phyloP scores from a whole-genome alignment of 1,139 yeast species.

The Chernovozyma sophiae-reginae region DNA sequence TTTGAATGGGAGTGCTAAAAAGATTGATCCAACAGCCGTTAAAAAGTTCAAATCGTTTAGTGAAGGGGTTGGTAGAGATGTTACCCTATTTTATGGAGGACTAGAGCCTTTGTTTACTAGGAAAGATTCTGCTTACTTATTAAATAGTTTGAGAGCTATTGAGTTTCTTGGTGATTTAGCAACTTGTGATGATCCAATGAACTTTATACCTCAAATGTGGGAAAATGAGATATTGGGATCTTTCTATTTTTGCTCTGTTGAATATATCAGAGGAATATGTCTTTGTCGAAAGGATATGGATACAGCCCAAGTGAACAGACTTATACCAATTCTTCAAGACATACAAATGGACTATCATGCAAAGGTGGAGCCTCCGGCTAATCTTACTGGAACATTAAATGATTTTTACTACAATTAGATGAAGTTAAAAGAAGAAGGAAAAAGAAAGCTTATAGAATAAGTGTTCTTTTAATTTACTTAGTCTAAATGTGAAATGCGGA shows the following conservation, averaged over 20 bases:
- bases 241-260: slow-evolving; percentile 65
- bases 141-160: slow-evolving; percentile 48
- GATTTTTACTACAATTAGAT: slow-evolving; percentile 26
- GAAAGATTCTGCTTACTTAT: slow-evolving; percentile 50
- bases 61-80: slow-evolving; percentile 53
- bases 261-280: slow-evolving; percentile 54
- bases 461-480: too few species aligned
- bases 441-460: too few species aligned
- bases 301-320: slow-evolving; percentile 23
- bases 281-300: slow-evolving; percentile 46
- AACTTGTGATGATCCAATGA: slow-evolving; percentile 47
- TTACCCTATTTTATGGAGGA: slow-evolving; percentile 58
- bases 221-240: slow-evolving; percentile 47
- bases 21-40: slow-evolving; percentile 56
- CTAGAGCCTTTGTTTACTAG: slow-evolving; percentile 50
- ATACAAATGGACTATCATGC: slow-evolving; percentile 32
- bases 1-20: slow-evolving; percentile 46
- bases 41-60: slow-evolving; percentile 39
- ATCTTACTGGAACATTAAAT: slow-evolving; percentile 32
- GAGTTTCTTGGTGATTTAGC: slow-evolving; percentile 72
- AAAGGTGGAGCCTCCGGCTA: slow-evolving; percentile 31
- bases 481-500: not conserved
- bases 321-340: slow-evolving; percentile 26
- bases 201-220: slow-evolving; percentile 56
- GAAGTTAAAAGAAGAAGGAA: too few species aligned